Base-by-base conservation (phyloP, 1,139 yeast species). In the Candida sojae region DNA sequence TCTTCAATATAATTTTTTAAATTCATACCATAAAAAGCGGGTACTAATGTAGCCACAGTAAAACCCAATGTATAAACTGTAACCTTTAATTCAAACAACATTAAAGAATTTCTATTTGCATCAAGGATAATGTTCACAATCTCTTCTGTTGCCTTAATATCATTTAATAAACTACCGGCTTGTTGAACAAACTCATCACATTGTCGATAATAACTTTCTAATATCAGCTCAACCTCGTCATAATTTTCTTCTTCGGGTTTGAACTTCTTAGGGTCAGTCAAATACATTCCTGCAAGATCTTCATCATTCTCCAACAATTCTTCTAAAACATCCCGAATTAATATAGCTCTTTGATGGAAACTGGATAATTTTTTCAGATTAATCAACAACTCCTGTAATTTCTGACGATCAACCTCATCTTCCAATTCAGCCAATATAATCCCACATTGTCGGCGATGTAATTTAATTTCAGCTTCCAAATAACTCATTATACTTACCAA, bases 121-220 rank as follows among this genome's bases (percentile, higher is more conserved):
- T 95, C 99, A 47, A 95, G 70, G 49, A 95, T 90, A 58, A 95
- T 93, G 64, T 95, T 95, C 51, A 91, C 95, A 59, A 95, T 91
- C 63, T 95, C 99, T 62, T 95, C 99, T 0, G 99, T 93, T 12
- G 96, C 90, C 53, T 86, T 82, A 57, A 95, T 93, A 66, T 93
- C 96, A 54, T 84, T 81, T 33, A 89, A 83, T 48, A 91, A 71
- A 32, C 92, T 86, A 43, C 90, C 96, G 0, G 96, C 87, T 49
- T 90, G 91, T 64, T 93, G 99, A 3, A 93, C 99, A 60, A 90
- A 88, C 67, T 95, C 99, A 61, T 95, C 99, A 64, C 96, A 88
- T 59, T 93, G 98, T 52, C 90, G 88, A 68, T 90, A 91, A 68
- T 95, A 95, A 0, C 97, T 83, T 62, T 95, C 99, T 37, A 95